Conservation (phyloP, 2,329 filamentous ascomycete species). For the Alternaria sp. region DNA sequence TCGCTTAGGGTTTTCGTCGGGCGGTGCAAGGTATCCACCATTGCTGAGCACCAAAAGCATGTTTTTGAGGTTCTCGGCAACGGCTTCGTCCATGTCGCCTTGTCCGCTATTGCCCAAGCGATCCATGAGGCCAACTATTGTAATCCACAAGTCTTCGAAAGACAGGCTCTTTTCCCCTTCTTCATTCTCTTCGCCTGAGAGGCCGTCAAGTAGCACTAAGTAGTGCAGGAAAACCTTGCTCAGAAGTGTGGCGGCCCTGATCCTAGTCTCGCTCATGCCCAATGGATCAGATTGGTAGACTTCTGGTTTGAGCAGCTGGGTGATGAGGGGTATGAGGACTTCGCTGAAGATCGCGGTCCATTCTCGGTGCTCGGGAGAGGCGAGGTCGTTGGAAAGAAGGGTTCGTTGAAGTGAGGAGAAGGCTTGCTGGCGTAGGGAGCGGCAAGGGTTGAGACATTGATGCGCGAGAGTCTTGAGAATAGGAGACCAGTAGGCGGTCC, state of each 20-base stretch:
- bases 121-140: conserved; percentile 93
- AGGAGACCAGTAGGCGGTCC: conserved; percentile 97
- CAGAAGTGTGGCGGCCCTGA: conserved; percentile 87
- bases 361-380: conserved; percentile 81
- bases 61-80: conserved; percentile 94
- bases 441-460: conserved; percentile 93
- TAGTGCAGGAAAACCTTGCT: conserved; percentile 98
- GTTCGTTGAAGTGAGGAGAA: conserved; percentile 85
- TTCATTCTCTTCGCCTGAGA: conserved; percentile 56
- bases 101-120: conserved; percentile 95
- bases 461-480: conserved; percentile 87
- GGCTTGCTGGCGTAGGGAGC: conserved; percentile 88
- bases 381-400: conserved; percentile 82
- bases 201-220: conserved; percentile 77
- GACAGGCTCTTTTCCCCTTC: conserved; percentile 67
- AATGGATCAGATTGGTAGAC: conserved; percentile 88
- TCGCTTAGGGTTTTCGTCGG: conserved; percentile 59
- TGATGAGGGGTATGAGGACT: conserved; percentile 90
- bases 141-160: conserved; percentile 79
- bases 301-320: conserved; percentile 87
- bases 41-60: conserved; percentile 94
- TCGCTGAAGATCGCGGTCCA: conserved; percentile 96
- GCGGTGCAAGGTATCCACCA: conserved; percentile 80
- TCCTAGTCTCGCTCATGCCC: conserved; percentile 94
- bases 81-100: conserved; percentile 90